Conservation (phyloP, 2,329 filamentous ascomycete species). For the Colletotrichum spaethianum region DNA sequence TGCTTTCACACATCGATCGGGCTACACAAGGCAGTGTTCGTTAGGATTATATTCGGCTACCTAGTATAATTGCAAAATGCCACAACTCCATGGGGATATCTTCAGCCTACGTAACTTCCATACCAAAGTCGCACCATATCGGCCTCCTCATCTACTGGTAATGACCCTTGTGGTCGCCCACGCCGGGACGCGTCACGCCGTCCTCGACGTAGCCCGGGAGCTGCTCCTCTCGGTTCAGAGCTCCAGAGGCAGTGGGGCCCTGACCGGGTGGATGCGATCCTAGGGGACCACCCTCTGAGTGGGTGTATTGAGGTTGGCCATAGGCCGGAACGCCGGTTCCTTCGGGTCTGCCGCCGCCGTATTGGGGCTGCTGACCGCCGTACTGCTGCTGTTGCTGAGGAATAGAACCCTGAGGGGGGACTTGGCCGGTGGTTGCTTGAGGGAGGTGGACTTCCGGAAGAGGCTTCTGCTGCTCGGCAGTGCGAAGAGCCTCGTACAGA, state of each 20-base stretch:
- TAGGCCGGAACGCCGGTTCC: constrained; percentile 18
- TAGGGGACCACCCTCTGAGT: constrained; percentile 45
- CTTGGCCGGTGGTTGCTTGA: constrained; percentile 29
- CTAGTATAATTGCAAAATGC: constrained; percentile 8
- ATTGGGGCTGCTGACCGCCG: constrained; percentile 13
- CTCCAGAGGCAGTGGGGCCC: constrained; percentile 30
- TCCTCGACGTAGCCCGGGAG: constrained; percentile 42
- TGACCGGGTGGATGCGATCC: constrained; percentile 29
- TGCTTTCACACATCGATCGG: not conserved
- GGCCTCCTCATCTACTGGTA: constrained; percentile 27
- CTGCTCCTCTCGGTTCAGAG: constrained; percentile 29
- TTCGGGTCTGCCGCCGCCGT: constrained; percentile 9
- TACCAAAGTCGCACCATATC: constrained; percentile 4
- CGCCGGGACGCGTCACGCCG: constrained; percentile 35
- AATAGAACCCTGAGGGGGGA: constrained; percentile 22
- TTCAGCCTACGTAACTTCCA: constrained; percentile 2
- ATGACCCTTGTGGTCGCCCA: constrained; percentile 39
- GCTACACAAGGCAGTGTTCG: no score
- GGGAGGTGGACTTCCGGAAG: constrained; percentile 41
- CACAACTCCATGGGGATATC: constrained; percentile 26
- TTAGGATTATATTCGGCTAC: constrained; percentile 1
- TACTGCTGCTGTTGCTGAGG: constrained; percentile 25
- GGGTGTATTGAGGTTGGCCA: constrained; percentile 23
- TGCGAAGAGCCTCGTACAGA: constrained; percentile 50
- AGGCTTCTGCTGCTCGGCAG: constrained; percentile 49